A percentile compares a stretch with the other conserved stretches of the same genome.
These are phyloP conservation scores for Pachyrhizus erosus DNA, from an alignment of 306 rosid genomes.

Conservation along the genomic window DNA sequence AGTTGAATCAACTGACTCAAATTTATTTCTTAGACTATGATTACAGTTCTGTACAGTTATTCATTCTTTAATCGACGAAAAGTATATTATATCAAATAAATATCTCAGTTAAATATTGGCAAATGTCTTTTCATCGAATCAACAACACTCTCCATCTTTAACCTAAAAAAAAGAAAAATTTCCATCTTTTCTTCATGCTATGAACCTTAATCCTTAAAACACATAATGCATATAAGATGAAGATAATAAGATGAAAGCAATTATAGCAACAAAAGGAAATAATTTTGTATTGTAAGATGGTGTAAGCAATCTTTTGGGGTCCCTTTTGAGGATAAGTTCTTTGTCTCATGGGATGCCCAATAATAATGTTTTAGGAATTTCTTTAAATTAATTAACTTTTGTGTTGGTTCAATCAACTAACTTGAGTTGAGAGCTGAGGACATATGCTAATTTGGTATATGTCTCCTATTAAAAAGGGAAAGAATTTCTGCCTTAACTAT, in stretches of 20 bases:
- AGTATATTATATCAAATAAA: constrained; percentile 9
- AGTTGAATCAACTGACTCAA: not conserved
- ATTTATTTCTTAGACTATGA: too few relatives aligned
- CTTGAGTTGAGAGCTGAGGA: constrained; percentile 25
- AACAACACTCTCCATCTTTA: constrained; percentile 34
- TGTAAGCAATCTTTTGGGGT: constrained; percentile 24
- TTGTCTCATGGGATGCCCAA: constrained; percentile 51
- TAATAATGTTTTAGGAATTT: constrained; percentile 40
- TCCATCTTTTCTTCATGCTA: constrained; percentile 17
- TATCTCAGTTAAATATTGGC: constrained; percentile 24
- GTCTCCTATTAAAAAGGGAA: constrained; percentile 24
- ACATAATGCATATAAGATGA: not conserved
- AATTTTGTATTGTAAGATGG: not conserved
- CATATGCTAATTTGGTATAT: constrained; percentile 43
- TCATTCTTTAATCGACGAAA: not conserved
- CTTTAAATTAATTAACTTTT: not conserved
- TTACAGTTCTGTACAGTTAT: too few relatives aligned
- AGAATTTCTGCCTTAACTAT: constrained; percentile 20
- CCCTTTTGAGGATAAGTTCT: constrained; percentile 48
- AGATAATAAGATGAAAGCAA: not conserved
- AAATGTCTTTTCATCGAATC: constrained; percentile 41
- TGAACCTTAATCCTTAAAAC: not conserved
- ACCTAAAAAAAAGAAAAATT: too few relatives aligned
- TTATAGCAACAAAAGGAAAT: not conserved
- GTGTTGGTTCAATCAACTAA: constrained; percentile 30